These are phyloP conservation scores for Coemansia sp. DNA, from an alignment of 192 early-diverging fungal species.

Conservation along the genomic window DNA sequence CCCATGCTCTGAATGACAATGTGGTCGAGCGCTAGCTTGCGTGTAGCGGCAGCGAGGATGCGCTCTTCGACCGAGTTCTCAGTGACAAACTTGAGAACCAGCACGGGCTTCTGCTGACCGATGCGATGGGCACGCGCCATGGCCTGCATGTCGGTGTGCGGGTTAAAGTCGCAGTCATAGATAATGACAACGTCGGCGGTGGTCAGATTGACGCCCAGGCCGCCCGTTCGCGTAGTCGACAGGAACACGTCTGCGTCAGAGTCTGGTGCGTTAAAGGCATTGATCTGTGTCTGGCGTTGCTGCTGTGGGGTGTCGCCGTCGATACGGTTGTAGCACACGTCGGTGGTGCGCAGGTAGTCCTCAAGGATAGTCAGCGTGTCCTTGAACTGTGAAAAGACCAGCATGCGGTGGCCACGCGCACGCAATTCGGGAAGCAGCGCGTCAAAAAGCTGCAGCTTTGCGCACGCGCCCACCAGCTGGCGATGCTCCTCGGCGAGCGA, in stretches of 20 bases:
- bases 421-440: constrained; percentile 83
- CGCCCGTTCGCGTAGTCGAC: constrained; percentile 89
- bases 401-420: constrained; percentile 82
- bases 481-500: constrained; percentile 64
- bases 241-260: constrained; percentile 88
- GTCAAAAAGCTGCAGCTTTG: constrained; percentile 93
- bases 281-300: constrained; percentile 79
- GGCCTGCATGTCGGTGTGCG: constrained; percentile 92
- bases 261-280: constrained; percentile 87
- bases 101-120: constrained; percentile 92
- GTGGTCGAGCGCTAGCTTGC: constrained; percentile 97
- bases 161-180: constrained; percentile 90
- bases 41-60: constrained; percentile 88
- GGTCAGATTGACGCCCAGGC: constrained; percentile 90
- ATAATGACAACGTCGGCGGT: constrained; percentile 96
- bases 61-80: constrained; percentile 96
- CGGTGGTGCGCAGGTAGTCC: constrained; percentile 77
- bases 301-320: constrained; percentile 82
- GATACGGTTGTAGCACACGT: constrained; percentile 75
- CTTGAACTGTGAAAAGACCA: constrained; percentile 97
- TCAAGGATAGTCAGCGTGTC: constrained; percentile 85
- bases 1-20: constrained; percentile 87
- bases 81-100: constrained; percentile 91
- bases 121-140: constrained; percentile 97
- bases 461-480: constrained; percentile 82